Conservation (phyloP, 1,284 basidiomycete species). For the Paramarasmius palmivorus region DNA sequence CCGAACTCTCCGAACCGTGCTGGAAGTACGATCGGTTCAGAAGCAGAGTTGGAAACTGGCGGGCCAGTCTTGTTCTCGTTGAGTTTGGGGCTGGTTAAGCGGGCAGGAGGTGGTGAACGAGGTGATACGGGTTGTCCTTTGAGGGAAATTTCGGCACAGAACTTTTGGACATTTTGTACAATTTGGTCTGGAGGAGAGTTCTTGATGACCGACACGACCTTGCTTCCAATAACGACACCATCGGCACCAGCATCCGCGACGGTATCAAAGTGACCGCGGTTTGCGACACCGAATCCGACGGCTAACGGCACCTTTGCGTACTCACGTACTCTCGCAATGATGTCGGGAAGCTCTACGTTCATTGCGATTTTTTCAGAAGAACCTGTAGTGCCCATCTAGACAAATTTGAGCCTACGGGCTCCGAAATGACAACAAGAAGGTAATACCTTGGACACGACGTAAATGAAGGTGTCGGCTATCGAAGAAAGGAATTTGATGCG, state of each 20-base stretch:
- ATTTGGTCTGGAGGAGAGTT: conserved; percentile 53
- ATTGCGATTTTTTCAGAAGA: conserved; percentile 77
- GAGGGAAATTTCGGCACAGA: conserved; percentile 70
- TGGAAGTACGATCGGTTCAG: conserved; percentile 59
- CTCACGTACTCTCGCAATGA: conserved; percentile 72
- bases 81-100: conserved; percentile 26
- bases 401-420: conserved; percentile 4
- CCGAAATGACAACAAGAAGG: conserved; percentile 1
- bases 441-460: conserved; percentile 87
- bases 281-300: conserved; percentile 96
- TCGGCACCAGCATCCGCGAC: conserved; percentile 89
- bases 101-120: conserved; percentile 29
- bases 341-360: conserved; percentile 77
- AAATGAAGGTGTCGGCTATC: conserved; percentile 97
- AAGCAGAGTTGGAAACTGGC: conserved; percentile 25
- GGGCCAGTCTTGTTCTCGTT: conserved; percentile 28
- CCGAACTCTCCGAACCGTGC: conserved; percentile 94
- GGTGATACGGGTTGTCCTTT: conserved; percentile 48
- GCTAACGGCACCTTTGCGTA: conserved; percentile 84
- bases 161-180: conserved; percentile 68
- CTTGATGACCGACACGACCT: conserved; percentile 82
- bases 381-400: conserved; percentile 96
- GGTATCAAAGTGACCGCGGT: conserved; percentile 87
- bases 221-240: conserved; percentile 93
- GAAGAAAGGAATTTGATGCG: conserved; percentile 90